Conservation (phyloP, 2,329 filamentous ascomycete species). For the Capronia coronata region DNA sequence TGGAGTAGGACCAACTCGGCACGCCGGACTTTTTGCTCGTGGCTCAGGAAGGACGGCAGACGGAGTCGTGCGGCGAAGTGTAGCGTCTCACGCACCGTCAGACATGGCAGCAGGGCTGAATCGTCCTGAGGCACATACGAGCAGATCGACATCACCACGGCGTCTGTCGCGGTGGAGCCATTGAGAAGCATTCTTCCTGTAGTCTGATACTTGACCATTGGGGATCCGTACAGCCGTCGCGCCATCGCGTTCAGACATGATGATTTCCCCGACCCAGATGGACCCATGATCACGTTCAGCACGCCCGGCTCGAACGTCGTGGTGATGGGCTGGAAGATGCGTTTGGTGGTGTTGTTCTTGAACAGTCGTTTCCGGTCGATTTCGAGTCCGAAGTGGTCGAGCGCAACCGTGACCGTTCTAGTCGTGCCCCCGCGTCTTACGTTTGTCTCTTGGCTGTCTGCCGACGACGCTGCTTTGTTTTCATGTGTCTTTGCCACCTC, state of each 20-base stretch:
- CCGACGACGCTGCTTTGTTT: slow-evolving; percentile 46
- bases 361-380: slow-evolving; percentile 9
- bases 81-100: slow-evolving; percentile 75
- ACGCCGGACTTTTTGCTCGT: slow-evolving; percentile 55
- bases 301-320: slow-evolving; percentile 61
- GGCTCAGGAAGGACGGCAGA: slow-evolving; percentile 47
- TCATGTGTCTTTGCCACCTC: slow-evolving; percentile 58
- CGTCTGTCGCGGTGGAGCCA: slow-evolving; percentile 56
- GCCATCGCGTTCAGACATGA: slow-evolving; percentile 69
- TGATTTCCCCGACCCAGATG: slow-evolving; percentile 70
- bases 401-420: slow-evolving; percentile 57
- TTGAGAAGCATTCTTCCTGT: slow-evolving; percentile 64
- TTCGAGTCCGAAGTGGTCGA: slow-evolving; percentile 57
- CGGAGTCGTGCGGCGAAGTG: slow-evolving; percentile 68
- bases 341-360: slow-evolving; percentile 10
- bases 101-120: slow-evolving; percentile 65
- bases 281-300: slow-evolving; percentile 73
- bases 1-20: slow-evolving; percentile 61
- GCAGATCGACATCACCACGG: slow-evolving; percentile 60
- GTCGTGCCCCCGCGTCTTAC: slow-evolving; percentile 47
- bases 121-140: slow-evolving; percentile 84
- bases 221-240: slow-evolving; percentile 55
- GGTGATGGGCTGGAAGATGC: slow-evolving; percentile 61
- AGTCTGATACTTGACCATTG: slow-evolving; percentile 56
- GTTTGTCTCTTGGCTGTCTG: slow-evolving; percentile 56